Conservation (phyloP, 2,329 filamentous ascomycete genomes). For the Colletotrichum coccodes region DNA sequence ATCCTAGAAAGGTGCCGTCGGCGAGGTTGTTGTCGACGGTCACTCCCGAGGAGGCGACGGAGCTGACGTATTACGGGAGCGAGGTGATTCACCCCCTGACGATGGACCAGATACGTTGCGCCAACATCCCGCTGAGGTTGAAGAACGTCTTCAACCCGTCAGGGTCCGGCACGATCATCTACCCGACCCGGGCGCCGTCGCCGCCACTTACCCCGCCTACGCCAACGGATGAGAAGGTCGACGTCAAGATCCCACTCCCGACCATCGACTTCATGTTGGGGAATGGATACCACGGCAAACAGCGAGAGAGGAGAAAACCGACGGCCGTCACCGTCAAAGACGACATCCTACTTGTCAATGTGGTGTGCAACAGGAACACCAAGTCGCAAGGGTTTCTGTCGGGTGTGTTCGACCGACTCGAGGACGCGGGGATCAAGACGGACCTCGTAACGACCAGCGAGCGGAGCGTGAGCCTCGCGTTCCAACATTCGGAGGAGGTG, state of each 20-base stretch:
- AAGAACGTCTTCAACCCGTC: conserved; percentile 91
- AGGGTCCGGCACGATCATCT: conserved; percentile 81
- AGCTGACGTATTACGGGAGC: conserved; percentile 92
- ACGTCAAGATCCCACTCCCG: conserved; percentile 56
- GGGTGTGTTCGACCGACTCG: conserved; percentile 91
- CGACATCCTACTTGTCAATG: conserved; percentile 95
- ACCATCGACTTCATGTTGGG: conserved; percentile 23
- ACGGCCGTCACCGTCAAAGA: conserved; percentile 97
- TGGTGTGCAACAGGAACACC: conserved; percentile 96
- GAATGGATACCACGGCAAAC: conserved; percentile 11
- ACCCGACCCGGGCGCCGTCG: conserved; percentile 73
- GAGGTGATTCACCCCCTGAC: conserved; percentile 99
- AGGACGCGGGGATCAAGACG: conserved; percentile 86
- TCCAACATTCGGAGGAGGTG: conserved; percentile 79
- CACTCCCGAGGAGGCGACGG: conserved; percentile 92
- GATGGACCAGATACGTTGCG: conserved; percentile 94
- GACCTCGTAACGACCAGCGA: conserved; percentile 97
- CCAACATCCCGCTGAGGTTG: conserved; percentile 85
- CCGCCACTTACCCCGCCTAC: conserved; percentile 67
- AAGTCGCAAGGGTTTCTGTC: conserved; percentile 97
- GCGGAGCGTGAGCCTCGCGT: conserved; percentile 96
- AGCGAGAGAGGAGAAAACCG: conserved; percentile 65
- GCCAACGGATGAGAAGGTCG: conserved; percentile 47
- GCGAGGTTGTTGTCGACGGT: conserved; percentile 86
- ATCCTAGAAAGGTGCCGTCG: conserved; percentile 91